A percentile compares a stretch with the other conserved stretches of the same genome.
Conservation (phyloP, 2,329 filamentous ascomycete species). For the Orbilia quercus region DNA sequence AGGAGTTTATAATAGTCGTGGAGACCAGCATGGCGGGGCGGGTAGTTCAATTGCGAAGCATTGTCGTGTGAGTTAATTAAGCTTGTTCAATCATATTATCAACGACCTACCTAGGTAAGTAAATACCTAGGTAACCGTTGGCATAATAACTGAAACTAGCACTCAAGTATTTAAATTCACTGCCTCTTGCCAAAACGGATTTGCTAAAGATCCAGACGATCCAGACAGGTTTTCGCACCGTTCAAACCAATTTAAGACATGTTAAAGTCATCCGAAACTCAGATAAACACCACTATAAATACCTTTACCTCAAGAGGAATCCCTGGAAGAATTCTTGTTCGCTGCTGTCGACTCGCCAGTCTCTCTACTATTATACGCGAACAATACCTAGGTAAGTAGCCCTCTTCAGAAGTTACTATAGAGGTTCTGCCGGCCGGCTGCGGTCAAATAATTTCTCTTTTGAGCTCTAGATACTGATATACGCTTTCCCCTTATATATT, state of each 20-base stretch:
- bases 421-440: background rate
- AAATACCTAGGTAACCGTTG: too few species aligned
- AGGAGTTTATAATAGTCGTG: too few species aligned
- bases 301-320: background rate
- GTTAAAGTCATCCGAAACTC: slow-evolving; percentile 4
- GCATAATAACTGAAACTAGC: background rate
- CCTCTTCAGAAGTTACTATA: background rate
- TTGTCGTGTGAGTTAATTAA: too few species aligned
- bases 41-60: too few species aligned
- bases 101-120: too few species aligned
- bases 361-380: background rate
- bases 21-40: too few species aligned
- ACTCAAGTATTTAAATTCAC: background rate
- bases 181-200: background rate
- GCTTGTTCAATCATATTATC: too few species aligned
- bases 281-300: background rate
- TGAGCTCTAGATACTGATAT: background rate
- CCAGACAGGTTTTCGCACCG: slow-evolving; percentile 3
- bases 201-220: slow-evolving; percentile 5
- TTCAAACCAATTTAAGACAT: slow-evolving; percentile 3
- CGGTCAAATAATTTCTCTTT: background rate
- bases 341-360: background rate
- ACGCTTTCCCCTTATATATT: background rate
- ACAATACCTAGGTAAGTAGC: background rate
- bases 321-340: slow-evolving; percentile 3